Evolutionary conservation across 1,139 yeast genomes (phyloP).

Genomic region (Yamadazyma kanchanaburiensis): DNA sequence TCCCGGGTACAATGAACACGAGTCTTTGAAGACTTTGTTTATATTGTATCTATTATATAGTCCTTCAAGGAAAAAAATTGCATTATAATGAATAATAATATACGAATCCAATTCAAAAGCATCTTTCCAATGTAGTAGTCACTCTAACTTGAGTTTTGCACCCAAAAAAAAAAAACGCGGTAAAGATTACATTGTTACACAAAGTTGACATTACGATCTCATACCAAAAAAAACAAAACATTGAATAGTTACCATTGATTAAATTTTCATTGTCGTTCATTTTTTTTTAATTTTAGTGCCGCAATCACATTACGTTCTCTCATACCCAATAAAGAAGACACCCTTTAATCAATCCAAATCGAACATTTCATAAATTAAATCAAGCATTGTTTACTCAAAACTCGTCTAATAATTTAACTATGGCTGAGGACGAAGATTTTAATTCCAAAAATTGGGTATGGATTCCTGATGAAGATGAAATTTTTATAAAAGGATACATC

Average conservation of each 20-base stretch:
- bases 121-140: no score
- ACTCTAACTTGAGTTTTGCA: no score
- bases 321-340: no score
- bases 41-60: neutral
- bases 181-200: conserved; percentile 2
- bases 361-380: no score
- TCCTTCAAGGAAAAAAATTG: no score
- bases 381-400: no score
- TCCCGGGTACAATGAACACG: no score
- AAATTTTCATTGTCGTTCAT: neutral
- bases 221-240: conserved; percentile 2
- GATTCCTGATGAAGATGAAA: conserved; percentile 67
- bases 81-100: no score
- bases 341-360: no score
- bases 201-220: conserved; percentile 7
- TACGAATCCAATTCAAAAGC: no score
- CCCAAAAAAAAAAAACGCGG: no score
- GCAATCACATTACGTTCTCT: neutral
- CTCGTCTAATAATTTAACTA: conserved; percentile 4
- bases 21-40: no score
- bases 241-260: neutral
- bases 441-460: conserved; percentile 69
- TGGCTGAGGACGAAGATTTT: conserved; percentile 42
- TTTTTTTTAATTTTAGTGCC: neutral
- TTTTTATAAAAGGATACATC: conserved; percentile 70